Evolutionary conservation across 495 filamentous ascomycete species (phyloP).

Genomic region (Xylaria flabelliformis): DNA sequence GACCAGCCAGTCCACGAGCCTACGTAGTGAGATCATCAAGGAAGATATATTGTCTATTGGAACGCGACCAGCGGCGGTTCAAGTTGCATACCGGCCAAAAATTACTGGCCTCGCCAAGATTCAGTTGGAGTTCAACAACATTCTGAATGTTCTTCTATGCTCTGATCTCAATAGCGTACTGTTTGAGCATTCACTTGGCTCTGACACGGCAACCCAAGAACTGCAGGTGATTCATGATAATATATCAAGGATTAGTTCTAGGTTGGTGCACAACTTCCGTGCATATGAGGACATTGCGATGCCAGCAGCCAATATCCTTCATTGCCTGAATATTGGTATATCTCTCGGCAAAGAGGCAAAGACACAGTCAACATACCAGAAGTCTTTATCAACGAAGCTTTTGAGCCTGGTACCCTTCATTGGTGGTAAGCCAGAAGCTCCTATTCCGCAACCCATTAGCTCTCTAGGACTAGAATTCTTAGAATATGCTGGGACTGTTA

Average conservation of each 20-base stretch:
- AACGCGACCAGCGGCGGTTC: slow-evolving; percentile 57
- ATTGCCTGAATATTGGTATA: slow-evolving; percentile 78
- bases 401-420: slow-evolving; percentile 68
- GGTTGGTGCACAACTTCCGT: slow-evolving; percentile 70
- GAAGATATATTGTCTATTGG: slow-evolving; percentile 68
- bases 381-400: slow-evolving; percentile 46
- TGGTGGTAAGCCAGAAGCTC: slow-evolving; percentile 49
- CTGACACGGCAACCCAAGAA: slow-evolving; percentile 48
- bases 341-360: slow-evolving; percentile 59
- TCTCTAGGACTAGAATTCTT: slow-evolving; percentile 58
- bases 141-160: slow-evolving; percentile 69
- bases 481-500: slow-evolving; percentile 44
- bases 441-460: slow-evolving; percentile 33
- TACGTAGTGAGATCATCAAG: slow-evolving; percentile 65
- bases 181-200: slow-evolving; percentile 34
- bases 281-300: slow-evolving; percentile 84
- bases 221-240: slow-evolving; percentile 71
- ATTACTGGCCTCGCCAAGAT: slow-evolving; percentile 70
- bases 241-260: slow-evolving; percentile 67
- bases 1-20: slow-evolving; percentile 68
- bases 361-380: slow-evolving; percentile 34
- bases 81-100: slow-evolving; percentile 70
- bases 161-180: slow-evolving; percentile 56
- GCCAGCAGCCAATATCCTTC: slow-evolving; percentile 80
- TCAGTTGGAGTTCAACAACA: slow-evolving; percentile 80